A percentile compares a stretch with the other conserved stretches of the same genome.
Evolutionary conservation across 495 filamentous ascomycete genomes (phyloP).

Genomic region (Podospora australis): DNA sequence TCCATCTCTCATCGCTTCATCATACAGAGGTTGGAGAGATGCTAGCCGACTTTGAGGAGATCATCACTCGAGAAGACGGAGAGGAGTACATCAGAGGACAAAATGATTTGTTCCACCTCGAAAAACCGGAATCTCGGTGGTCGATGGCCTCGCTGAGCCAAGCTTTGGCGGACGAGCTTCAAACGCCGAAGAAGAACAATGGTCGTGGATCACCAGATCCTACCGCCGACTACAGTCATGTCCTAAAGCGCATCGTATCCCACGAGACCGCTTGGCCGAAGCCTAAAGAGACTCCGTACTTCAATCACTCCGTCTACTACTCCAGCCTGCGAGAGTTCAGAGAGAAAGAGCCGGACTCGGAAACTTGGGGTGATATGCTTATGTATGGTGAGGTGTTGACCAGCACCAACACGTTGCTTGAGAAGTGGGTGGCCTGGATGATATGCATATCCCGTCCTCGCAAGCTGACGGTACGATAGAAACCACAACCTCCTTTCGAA

Average conservation of each 20-base stretch:
- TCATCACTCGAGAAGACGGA: slow-evolving; percentile 59
- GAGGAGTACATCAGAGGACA: slow-evolving; percentile 77
- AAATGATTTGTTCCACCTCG: slow-evolving; percentile 77
- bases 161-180: slow-evolving; percentile 24
- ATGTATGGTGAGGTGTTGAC: slow-evolving; percentile 92
- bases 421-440: slow-evolving; percentile 54
- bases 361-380: slow-evolving; percentile 66
- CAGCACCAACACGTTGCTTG: slow-evolving; percentile 89
- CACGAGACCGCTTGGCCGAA: slow-evolving; percentile 65
- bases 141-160: slow-evolving; percentile 38
- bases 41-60: slow-evolving; percentile 58
- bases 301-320: slow-evolving; percentile 79
- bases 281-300: slow-evolving; percentile 74
- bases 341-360: slow-evolving; percentile 44
- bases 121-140: slow-evolving; percentile 55
- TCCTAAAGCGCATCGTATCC: slow-evolving; percentile 65
- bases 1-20: slow-evolving; percentile 73
- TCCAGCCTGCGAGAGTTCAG: slow-evolving; percentile 62
- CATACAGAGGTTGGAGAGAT: slow-evolving; percentile 59
- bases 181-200: slow-evolving; percentile 14
- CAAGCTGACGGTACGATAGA: slow-evolving; percentile 33
- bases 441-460: not conserved
- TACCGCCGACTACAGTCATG: slow-evolving; percentile 65
- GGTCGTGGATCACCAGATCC: slow-evolving; percentile 41
- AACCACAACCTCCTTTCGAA: slow-evolving; percentile 71